Conservation (phyloP, 257 asterid species). For the Gentiana dahurica region DNA sequence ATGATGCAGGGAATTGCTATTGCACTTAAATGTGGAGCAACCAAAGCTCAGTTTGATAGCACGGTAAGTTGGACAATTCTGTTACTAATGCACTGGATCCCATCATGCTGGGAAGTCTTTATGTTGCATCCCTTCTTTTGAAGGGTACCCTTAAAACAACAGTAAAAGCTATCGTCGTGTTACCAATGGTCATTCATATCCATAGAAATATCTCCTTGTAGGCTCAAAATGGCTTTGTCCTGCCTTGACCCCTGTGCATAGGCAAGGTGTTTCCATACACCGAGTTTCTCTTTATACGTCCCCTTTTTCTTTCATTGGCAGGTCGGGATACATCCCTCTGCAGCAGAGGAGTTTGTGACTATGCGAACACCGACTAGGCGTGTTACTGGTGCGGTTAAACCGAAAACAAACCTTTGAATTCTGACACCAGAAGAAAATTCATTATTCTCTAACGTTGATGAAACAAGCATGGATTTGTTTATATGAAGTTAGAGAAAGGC, state of each 20-base stretch:
- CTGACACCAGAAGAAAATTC: background rate
- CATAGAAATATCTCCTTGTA: no score
- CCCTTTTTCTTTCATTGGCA: slow-evolving; percentile 14
- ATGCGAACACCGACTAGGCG: slow-evolving; percentile 70
- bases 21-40: slow-evolving; percentile 97
- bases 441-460: no score
- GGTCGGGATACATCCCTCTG: slow-evolving; percentile 98
- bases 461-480: no score
- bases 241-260: no score
- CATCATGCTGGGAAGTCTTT: background rate
- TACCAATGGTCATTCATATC: no score
- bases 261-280: no score
- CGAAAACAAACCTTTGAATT: slow-evolving; percentile 43
- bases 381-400: slow-evolving; percentile 45
- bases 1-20: slow-evolving; percentile 70
- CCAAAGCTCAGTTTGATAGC: slow-evolving; percentile 88
- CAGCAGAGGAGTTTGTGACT: slow-evolving; percentile 95
- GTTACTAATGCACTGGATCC: background rate
- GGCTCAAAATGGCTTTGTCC: no score
- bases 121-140: no score
- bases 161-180: no score
- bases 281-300: background rate
- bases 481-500: no score
- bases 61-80: slow-evolving; percentile 46
- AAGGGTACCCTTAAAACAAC: no score